Base-by-base conservation (phyloP, 257 asterid species). In the Orobanche coerulescens region DNA sequence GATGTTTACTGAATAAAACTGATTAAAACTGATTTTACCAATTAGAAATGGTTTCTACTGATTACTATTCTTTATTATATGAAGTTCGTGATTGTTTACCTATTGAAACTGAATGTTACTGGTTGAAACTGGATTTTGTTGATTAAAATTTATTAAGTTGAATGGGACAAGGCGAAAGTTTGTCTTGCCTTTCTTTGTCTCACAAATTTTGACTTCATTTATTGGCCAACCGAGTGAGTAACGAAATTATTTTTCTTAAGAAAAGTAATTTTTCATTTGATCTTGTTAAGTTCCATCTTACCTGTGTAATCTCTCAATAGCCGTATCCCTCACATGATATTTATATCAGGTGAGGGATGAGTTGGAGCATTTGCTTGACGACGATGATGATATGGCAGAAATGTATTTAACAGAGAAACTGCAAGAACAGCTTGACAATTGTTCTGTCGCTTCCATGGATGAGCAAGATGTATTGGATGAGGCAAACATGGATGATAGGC, bases 311-410 rank as follows among this genome's bases (percentile, higher is more conserved):
- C 5, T 46, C 34, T 34, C 18, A 19, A 19, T 15, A 49, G 39
- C 28, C 14, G 39, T 58, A 40, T 2, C 26, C 34, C 3, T 13
- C 25, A 34, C 51, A 36, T 48, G 39, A 22, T 62, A 62, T 66
- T n/a, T 24, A 40, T 51, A 63, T 69, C 76, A 92, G 98, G 98
- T 88, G n/a, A 79, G 95, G 63, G 98, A 88, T 73, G 98, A 92
- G 76, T 67, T 92, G 69, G 98, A 92, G 79, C 95, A 91, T 81
- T 79, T 91, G 80, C 88, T 91, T 9, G 96, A 91, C 25, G 98
- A 91, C 51, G 96, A 91, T 33, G 96, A 88, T 37, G 98, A 91
- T 63, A 88, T 91, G 96, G 98, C 96, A 11, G 98, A 88, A 80
- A 91, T 91, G 98, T 91, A 88, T 77, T 78, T 91, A 69, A 91